A percentile compares a stretch with the other conserved stretches of the same genome.
Evolutionary conservation across 164 flowering plant genomes (phyloP).

Genomic region (Umbellularia californica): DNA sequence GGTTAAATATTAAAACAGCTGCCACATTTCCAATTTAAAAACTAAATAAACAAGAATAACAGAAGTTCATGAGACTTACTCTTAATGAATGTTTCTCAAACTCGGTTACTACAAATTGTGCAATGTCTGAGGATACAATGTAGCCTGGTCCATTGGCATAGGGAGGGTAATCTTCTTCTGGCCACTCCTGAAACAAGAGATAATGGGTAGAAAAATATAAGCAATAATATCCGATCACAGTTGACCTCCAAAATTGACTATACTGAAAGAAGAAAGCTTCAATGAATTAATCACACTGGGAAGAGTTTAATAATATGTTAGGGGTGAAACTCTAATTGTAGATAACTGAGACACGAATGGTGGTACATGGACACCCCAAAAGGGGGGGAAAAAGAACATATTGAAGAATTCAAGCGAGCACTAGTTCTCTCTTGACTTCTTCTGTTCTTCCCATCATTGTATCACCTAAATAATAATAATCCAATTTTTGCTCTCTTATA

Average conservation of each 20-base stretch:
- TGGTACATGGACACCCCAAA: no score
- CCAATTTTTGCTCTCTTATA: no score
- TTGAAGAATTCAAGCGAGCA: no score
- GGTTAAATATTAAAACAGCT: not conserved
- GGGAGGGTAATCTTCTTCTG: slow-evolving; percentile 89
- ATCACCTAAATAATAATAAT: no score
- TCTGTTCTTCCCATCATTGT: no score
- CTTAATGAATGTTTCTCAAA: slow-evolving; percentile 69
- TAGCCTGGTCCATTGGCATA: slow-evolving; percentile 98
- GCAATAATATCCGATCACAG: not conserved
- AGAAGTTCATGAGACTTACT: slow-evolving; percentile 31
- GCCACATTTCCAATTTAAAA: no score
- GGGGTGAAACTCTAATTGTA: no score
- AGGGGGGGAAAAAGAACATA: no score
- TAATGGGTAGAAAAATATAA: not conserved
- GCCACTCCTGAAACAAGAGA: slow-evolving; percentile 75
- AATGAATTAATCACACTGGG: not conserved
- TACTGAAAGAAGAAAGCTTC: not conserved
- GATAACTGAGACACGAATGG: no score
- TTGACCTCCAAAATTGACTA: not conserved
- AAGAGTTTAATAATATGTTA: no score
- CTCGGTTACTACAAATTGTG: slow-evolving; percentile 58
- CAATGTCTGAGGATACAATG: slow-evolving; percentile 83
- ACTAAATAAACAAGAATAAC: not conserved
- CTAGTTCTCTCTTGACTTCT: no score